A percentile compares a stretch with the other conserved stretches of the same genome.
Conservation (phyloP, 371 early-diverging fungal species). For the Umbelopsis sp. region DNA sequence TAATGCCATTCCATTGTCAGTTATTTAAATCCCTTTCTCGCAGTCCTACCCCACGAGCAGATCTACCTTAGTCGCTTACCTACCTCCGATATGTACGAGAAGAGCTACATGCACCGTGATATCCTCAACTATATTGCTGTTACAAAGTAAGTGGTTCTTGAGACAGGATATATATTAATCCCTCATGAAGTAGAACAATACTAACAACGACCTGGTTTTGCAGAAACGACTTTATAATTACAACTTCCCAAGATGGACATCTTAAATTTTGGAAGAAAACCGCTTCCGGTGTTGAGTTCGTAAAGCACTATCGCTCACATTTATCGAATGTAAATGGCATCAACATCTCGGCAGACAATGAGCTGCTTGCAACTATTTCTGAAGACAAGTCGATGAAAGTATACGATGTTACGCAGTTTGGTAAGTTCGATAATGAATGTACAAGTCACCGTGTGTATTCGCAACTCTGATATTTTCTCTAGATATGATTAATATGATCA, state of each 20-base stretch:
- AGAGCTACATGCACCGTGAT: slow-evolving; percentile 95
- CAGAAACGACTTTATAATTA: slow-evolving; percentile 90
- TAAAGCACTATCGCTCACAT: slow-evolving; percentile 94
- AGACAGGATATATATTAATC: too few species aligned
- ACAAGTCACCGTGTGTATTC: too few species aligned
- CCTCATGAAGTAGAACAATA: too few species aligned
- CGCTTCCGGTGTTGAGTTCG: slow-evolving; percentile 93
- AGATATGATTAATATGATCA: slow-evolving; percentile 97
- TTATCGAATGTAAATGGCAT: slow-evolving; percentile 64
- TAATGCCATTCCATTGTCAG: background rate
- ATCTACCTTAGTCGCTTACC: slow-evolving; percentile 82
- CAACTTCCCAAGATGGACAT: slow-evolving; percentile 94
- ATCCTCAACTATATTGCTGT: slow-evolving; percentile 76
- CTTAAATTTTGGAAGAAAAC: slow-evolving; percentile 98
- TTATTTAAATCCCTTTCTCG: background rate
- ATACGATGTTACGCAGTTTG: slow-evolving; percentile 95
- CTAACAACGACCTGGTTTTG: background rate
- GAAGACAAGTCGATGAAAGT: slow-evolving; percentile 88
- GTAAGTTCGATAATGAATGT: slow-evolving; percentile 36
- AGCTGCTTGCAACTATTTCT: slow-evolving; percentile 81
- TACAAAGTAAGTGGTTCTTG: slow-evolving; percentile 56
- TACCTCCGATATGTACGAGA: slow-evolving; percentile 87
- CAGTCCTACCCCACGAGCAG: slow-evolving; percentile 74
- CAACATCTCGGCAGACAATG: slow-evolving; percentile 76
- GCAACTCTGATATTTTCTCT: background rate